A percentile compares a stretch with the other conserved stretches of the same genome.
phyloP scores from a whole-genome alignment of 2,329 filamentous ascomycete genomes.

The Curvularia sp. region DNA sequence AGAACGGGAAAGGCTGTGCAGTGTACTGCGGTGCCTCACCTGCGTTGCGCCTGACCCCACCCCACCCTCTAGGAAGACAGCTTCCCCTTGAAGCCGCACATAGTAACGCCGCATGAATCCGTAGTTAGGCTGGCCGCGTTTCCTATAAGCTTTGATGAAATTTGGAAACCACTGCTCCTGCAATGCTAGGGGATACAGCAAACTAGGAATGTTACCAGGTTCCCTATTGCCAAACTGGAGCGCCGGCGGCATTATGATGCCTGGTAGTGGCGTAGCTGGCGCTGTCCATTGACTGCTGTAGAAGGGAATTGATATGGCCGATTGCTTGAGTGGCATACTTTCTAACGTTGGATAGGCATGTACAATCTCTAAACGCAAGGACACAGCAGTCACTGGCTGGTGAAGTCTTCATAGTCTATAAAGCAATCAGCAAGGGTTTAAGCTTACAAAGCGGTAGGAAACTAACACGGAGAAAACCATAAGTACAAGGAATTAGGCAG shows the following conservation, averaged over 20 bases:
- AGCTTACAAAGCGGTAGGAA: slow-evolving; percentile 1
- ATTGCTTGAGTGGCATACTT: slow-evolving; percentile 3
- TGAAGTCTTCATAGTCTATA: slow-evolving; percentile 3
- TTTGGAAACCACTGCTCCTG: neutral
- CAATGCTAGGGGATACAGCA: too few relatives aligned
- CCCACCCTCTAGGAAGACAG: neutral
- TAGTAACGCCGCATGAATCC: slow-evolving; percentile 3
- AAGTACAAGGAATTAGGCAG: neutral
- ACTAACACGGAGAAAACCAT: slow-evolving; percentile 1
- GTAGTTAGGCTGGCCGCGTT: neutral
- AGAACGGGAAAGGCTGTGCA: slow-evolving; percentile 6
- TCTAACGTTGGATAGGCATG: slow-evolving; percentile 2
- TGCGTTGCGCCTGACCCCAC: slow-evolving; percentile 4
- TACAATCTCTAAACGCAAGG: slow-evolving; percentile 8
- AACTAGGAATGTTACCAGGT: neutral
- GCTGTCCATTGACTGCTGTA: slow-evolving; percentile 9
- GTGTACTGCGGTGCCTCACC: slow-evolving; percentile 9
- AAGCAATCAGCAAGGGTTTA: neutral
- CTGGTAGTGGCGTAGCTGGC: slow-evolving; percentile 9
- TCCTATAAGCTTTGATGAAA: slow-evolving; percentile 5
- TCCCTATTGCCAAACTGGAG: slow-evolving; percentile 9
- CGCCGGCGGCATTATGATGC: slow-evolving; percentile 8
- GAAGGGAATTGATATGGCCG: neutral
- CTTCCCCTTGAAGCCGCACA: slow-evolving; percentile 1
- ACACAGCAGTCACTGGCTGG: slow-evolving; percentile 9